These are phyloP conservation scores for Coprinellus micaceus DNA, from an alignment of 768 basidiomycete species.

Conservation along the genomic window DNA sequence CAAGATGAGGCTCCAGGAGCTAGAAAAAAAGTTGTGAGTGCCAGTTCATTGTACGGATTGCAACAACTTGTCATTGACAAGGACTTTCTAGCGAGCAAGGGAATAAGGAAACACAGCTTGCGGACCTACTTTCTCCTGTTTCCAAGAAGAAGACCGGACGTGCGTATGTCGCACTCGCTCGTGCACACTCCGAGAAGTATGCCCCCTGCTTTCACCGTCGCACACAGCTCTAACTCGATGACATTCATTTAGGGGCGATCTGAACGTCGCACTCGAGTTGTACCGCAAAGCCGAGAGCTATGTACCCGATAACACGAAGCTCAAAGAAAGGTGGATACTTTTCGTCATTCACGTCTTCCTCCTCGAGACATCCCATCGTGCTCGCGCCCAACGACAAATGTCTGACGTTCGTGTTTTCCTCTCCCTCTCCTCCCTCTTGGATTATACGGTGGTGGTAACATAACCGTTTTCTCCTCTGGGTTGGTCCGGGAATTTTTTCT, in stretches of 20 bases:
- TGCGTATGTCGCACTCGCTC: constrained; percentile 80
- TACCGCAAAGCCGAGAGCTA: constrained; percentile 80
- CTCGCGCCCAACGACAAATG: constrained; percentile 18
- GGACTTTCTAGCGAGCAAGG: constrained; percentile 48
- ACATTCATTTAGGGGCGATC: constrained; percentile 54
- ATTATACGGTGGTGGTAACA: not conserved
- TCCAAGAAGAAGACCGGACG: constrained; percentile 80
- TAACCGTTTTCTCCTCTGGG: constrained; percentile 19
- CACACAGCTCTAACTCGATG: not conserved
- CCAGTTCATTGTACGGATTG: no score
- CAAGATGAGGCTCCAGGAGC: constrained; percentile 57
- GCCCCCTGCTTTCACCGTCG: constrained; percentile 17
- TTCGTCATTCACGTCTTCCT: constrained; percentile 65
- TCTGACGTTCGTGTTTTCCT: constrained; percentile 41
- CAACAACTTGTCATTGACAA: constrained; percentile 9
- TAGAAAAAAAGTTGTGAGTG: constrained; percentile 71
- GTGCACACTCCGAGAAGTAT: constrained; percentile 78
- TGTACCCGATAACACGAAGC: constrained; percentile 81
- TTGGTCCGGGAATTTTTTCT: constrained; percentile 13
- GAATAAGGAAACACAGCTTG: constrained; percentile 56
- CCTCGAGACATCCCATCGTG: constrained; percentile 38
- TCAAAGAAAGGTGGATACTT: constrained; percentile 84
- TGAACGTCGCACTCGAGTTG: constrained; percentile 75
- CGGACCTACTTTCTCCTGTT: constrained; percentile 62
- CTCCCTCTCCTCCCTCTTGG: constrained; percentile 25